Conservation (phyloP, 225 moss, liverwort and hornwort genomes). For the Neckera pumila region DNA sequence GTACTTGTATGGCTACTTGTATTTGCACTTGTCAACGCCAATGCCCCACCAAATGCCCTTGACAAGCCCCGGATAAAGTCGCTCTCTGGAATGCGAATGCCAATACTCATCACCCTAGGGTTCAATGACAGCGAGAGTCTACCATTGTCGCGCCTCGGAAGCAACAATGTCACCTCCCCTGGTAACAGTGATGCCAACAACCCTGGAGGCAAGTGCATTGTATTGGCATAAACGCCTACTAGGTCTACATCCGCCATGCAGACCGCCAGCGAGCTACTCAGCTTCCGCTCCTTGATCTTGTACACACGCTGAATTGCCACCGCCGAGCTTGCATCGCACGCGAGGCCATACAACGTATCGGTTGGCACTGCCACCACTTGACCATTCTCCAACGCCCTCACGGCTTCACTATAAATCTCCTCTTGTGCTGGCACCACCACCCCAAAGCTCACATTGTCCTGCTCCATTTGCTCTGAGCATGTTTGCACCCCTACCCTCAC, state of each 20-base stretch:
- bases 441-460: not conserved
- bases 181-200: slow-evolving; percentile 53
- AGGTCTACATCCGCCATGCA: slow-evolving; percentile 70
- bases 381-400: slow-evolving; percentile 25
- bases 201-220: slow-evolving; percentile 48
- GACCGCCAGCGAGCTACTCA: slow-evolving; percentile 58
- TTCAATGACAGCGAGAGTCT: slow-evolving; percentile 47
- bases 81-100: slow-evolving; percentile 76
- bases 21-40: slow-evolving; percentile 86
- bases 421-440: slow-evolving; percentile 37
- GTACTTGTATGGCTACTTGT: slow-evolving; percentile 74
- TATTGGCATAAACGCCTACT: slow-evolving; percentile 35
- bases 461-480: not conserved
- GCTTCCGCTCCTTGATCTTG: slow-evolving; percentile 61
- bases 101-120: slow-evolving; percentile 61
- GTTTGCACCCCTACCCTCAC: not conserved
- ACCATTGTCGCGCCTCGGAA: slow-evolving; percentile 48
- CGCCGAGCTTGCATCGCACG: slow-evolving; percentile 80
- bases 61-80: slow-evolving; percentile 61
- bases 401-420: slow-evolving; percentile 28
- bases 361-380: slow-evolving; percentile 88
- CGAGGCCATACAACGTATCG: slow-evolving; percentile 84
- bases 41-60: slow-evolving; percentile 54
- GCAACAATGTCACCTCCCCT: slow-evolving; percentile 72
- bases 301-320: slow-evolving; percentile 60